phyloP scores from a whole-genome alignment of 2,329 filamentous ascomycete species.

The Paraphaeosphaeria sporulosa region DNA sequence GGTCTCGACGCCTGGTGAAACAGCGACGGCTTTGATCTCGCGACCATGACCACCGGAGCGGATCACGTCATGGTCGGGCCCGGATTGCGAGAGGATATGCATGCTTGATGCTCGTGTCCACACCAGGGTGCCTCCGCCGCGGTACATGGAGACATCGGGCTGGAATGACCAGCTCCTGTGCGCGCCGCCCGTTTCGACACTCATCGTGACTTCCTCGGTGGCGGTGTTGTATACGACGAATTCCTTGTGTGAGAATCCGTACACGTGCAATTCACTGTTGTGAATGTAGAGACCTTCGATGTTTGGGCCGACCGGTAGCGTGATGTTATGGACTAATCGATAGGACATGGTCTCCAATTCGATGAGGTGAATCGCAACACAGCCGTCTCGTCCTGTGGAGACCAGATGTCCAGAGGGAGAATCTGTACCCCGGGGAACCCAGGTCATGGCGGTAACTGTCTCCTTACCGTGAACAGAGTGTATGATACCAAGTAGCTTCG shows the following conservation, averaged over 20 bases:
- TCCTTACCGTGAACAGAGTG: constrained; percentile 60
- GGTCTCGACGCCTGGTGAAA: constrained; percentile 41
- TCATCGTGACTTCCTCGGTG: constrained; percentile 71
- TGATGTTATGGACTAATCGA: constrained; percentile 70
- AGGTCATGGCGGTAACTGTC: constrained; percentile 71
- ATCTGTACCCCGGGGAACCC: constrained; percentile 45
- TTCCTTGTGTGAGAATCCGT: constrained; percentile 80
- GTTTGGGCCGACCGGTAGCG: constrained; percentile 75
- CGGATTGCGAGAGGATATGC: constrained; percentile 51
- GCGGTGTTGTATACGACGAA: constrained; percentile 86
- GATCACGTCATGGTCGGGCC: constrained; percentile 58
- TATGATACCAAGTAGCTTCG: constrained; percentile 26
- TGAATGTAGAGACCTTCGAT: constrained; percentile 76
- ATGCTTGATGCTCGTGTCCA: constrained; percentile 75
- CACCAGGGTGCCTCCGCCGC: constrained; percentile 66
- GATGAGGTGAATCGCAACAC: constrained; percentile 69
- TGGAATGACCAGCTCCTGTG: constrained; percentile 77
- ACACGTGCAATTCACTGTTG: constrained; percentile 66
- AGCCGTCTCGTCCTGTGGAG: constrained; percentile 79
- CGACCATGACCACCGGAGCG: constrained; percentile 81
- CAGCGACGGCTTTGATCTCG: constrained; percentile 75
- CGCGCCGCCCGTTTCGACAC: constrained; percentile 82
- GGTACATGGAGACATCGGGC: constrained; percentile 26
- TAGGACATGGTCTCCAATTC: constrained; percentile 31
- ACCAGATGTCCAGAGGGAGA: constrained; percentile 61